Base-by-base conservation (phyloP, 2,329 filamentous ascomycete species). In the Fusarium ambrosium region DNA sequence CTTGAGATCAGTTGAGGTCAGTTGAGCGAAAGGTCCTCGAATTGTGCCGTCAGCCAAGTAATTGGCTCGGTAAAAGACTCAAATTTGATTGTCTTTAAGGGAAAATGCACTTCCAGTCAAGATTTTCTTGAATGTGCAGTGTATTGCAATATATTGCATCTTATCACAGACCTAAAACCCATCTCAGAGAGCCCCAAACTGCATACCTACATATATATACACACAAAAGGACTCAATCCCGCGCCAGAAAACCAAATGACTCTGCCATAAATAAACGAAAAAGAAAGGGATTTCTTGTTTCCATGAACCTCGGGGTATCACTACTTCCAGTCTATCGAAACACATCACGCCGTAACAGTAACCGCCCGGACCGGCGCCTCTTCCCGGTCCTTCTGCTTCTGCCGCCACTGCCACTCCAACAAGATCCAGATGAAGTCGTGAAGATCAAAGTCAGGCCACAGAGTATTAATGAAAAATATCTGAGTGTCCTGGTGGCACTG, bases 401-500 rank as follows among this genome's bases (percentile, higher is more conserved):
- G 87, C 66, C 88, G 85, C 90, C 91, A 92, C 80, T 92, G 91
- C 96, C 97, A 99, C 82, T 98, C 95, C 59, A 98, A 87, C 64
- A 99, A 85, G 24, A 99, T 95, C 10, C 96, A 97, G 20, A 99
- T 84, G 83, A 98, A 98, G 69, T 95, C 90, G 92, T 95, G 96
- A 6, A 99, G 88, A 81, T 97, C 95, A 78, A 99, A 98, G 73
- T 98, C 95, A 2, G 97, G 97, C 97, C 97, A 99, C 72, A 98
- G 87, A 74, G 94, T 97, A 78, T 97, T 90, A 66, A 98, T 85
- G 81, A 98, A 99, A 69, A 97, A 94, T 74, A 99, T 93, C 70
- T 97, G 93, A 0, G 97, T 98, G 73, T 96, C 89, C 80, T 98
- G 91, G 80, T 98, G 95, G 79, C 94, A 97, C 84, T 99, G 97